Percentiles rank a stretch among this genome's conserved stretches.
These are phyloP conservation scores for Saksenaea vasiformis DNA, from an alignment of 371 early-diverging fungal genomes.

Conservation along the genomic window DNA sequence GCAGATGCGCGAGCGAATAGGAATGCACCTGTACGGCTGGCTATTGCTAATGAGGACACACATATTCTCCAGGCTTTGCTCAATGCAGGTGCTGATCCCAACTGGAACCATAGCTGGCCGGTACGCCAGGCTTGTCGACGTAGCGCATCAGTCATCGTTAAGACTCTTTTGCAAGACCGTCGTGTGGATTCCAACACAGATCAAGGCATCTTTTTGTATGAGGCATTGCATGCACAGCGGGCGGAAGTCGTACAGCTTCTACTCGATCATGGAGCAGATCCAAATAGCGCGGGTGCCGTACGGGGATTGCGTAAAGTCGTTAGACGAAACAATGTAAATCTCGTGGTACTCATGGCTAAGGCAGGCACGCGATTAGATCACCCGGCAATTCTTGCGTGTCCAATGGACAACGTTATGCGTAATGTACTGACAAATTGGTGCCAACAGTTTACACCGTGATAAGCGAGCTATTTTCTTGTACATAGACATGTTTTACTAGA, in stretches of 20 bases:
- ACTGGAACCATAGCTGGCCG: constrained; percentile 25
- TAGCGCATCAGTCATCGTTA: constrained; percentile 7
- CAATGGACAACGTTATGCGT: background rate
- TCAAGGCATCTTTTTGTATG: constrained; percentile 22
- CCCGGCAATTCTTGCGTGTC: background rate
- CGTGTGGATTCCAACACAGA: constrained; percentile 9
- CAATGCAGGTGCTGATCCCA: constrained; percentile 28
- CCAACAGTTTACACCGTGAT: background rate
- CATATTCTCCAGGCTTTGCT: constrained; percentile 16
- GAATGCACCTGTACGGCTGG: constrained; percentile 26
- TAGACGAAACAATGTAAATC: background rate
- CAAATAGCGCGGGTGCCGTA: constrained; percentile 22
- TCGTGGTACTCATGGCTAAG: constrained; percentile 6
- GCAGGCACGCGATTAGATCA: constrained; percentile 10
- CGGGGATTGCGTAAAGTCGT: constrained; percentile 16
- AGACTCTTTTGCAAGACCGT: constrained; percentile 8
- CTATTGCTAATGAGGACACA: constrained; percentile 17
- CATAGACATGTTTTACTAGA: too few relatives aligned
- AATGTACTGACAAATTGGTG: background rate
- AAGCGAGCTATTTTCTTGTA: too few relatives aligned
- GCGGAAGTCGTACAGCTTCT: constrained; percentile 5
- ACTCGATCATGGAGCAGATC: constrained; percentile 29
- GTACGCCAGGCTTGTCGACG: constrained; percentile 22
- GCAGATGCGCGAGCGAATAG: constrained; percentile 31
- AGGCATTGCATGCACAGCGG: constrained; percentile 20